phyloP scores from a whole-genome alignment of 2,329 filamentous ascomycete species.

The Calonectria montana region DNA sequence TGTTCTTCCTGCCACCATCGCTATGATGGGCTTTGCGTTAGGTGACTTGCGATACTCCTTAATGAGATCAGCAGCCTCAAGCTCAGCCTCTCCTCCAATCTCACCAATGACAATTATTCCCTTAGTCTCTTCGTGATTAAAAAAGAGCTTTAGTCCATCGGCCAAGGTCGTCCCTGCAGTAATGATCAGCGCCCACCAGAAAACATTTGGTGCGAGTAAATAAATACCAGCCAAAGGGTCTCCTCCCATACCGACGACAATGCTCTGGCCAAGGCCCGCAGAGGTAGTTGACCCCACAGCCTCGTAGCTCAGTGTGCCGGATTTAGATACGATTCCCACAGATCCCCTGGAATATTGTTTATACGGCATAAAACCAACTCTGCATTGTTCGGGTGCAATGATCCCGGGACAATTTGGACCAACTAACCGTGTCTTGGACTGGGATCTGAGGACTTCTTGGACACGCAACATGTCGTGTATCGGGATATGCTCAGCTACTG shows the following conservation, averaged over 20 bases:
- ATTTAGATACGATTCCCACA: constrained; percentile 83
- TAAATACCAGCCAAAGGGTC: constrained; percentile 73
- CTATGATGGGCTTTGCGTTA: constrained; percentile 73
- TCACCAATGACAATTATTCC: constrained; percentile 80
- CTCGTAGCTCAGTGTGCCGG: constrained; percentile 84
- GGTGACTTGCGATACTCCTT: constrained; percentile 68
- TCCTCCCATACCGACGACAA: constrained; percentile 83
- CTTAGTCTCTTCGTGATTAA: constrained; percentile 74
- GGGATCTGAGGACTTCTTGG: constrained; percentile 76
- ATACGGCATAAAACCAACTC: constrained; percentile 56
- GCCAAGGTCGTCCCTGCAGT: constrained; percentile 71
- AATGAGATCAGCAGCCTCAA: constrained; percentile 79
- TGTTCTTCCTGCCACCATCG: constrained; percentile 73
- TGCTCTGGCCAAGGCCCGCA: constrained; percentile 80
- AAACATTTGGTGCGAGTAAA: too few relatives aligned
- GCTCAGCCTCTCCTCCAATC: constrained; percentile 76
- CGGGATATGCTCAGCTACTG: constrained; percentile 84
- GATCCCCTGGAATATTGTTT: constrained; percentile 64
- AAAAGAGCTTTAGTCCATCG: constrained; percentile 76
- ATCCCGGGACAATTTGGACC: constrained; percentile 87
- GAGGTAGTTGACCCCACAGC: constrained; percentile 79
- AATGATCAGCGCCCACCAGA: background rate
- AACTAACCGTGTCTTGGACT: constrained; percentile 78
- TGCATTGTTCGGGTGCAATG: constrained; percentile 77
- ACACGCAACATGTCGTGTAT: constrained; percentile 80